Percentiles rank a stretch among this genome's conserved stretches.
phyloP scores from a whole-genome alignment of 116 monocot species.

The Zostera marina region DNA sequence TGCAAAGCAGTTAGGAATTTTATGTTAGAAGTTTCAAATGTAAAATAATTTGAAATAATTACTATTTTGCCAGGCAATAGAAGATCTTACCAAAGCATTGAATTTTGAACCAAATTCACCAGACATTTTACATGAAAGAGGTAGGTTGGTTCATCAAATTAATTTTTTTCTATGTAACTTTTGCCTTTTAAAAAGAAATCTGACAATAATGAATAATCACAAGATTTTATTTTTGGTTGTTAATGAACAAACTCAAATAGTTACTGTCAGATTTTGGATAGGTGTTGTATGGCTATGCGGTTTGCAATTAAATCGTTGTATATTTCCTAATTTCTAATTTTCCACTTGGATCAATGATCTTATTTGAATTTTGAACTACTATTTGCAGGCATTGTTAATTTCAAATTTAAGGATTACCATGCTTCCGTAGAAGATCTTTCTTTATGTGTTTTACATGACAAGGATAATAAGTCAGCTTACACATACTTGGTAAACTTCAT shows the following conservation, averaged over 20 bases:
- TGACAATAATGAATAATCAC: background rate
- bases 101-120: constrained; percentile 75
- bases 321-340: background rate
- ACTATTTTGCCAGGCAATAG: constrained; percentile 46
- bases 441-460: constrained; percentile 49
- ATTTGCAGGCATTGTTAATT: constrained; percentile 66
- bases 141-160: constrained; percentile 2
- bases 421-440: constrained; percentile 67
- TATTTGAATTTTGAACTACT: background rate
- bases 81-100: constrained; percentile 76
- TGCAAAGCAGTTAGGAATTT: too few relatives aligned
- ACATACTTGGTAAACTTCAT: constrained; percentile 62
- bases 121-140: constrained; percentile 88
- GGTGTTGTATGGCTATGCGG: too few relatives aligned
- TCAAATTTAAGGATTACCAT: constrained; percentile 83
- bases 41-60: too few relatives aligned
- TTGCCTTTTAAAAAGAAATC: background rate
- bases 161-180: background rate
- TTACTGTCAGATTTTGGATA: too few relatives aligned
- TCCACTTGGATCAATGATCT: background rate
- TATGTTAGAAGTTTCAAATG: too few relatives aligned
- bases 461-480: constrained; percentile 73
- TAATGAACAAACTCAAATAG: too few relatives aligned
- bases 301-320: background rate
- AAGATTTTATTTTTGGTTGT: too few relatives aligned